Evolutionary conservation across 768 basidiomycete genomes (phyloP), one percentile per base, ranked within the genome.

Genomic region (Gymnopilus junonius): DNA sequence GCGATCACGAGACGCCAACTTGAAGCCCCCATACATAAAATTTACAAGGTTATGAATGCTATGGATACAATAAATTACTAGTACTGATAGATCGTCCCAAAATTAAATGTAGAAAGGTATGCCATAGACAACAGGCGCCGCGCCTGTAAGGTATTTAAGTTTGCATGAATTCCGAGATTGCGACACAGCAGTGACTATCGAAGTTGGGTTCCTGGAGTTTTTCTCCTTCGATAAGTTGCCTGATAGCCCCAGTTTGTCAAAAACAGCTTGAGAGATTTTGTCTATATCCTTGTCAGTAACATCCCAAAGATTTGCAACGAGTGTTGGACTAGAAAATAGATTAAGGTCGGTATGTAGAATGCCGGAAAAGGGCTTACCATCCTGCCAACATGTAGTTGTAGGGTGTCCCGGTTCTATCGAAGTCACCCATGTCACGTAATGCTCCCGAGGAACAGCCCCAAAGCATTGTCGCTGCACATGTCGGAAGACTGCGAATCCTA

Each of bases 391-490:
- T 94, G 74, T 99, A 99, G 68, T 94, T 90, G 74, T 93, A 89
- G 0, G 97, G 94, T 14, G 94, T 98, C 20, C 97, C 97, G 14
- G 86, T 84, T 10, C 93, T 83, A 70, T 99, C 97, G 69, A 95
- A 96, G 67, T 97, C 94, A 3, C 97, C 97, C 87, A 94, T 93
- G 51, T 97, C 93, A 59, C 85, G 83, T 65, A 99, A 75, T 1
- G 85, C 77, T 10, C 97, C 97, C 0, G 96, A 98, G 0, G 97
- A 99, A 80, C 97, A 99, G 0, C 97, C 97, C 97, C 97, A 99
- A 3, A 99, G 84, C 94, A 99, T 95, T 1, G 93, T 92, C 14
- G 91, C 90, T 7, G 97, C 96, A 72, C 97, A 99, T n/a, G 83
- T 82, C 1, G 85, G 84, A 34, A 99, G 81, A 62, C 90, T 85